Evolutionary conservation across 2,329 filamentous ascomycete species (phyloP), one percentile per base, ranked within the genome.

Genomic region (Camptophora hylomeconis): DNA sequence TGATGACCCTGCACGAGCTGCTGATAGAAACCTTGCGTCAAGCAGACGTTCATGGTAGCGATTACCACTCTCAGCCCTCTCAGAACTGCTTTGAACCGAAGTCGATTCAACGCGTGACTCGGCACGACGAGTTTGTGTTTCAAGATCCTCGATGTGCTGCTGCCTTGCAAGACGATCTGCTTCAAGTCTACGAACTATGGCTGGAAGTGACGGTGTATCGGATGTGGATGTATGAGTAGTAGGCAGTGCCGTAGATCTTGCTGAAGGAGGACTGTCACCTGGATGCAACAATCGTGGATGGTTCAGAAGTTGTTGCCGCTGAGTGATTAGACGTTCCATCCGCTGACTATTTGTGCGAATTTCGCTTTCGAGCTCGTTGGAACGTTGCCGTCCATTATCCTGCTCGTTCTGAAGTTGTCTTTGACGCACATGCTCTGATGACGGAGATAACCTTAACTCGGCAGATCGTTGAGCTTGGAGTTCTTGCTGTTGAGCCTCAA

Each of bases 61-160:
- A 18, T 26, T 24, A 15, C 16, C 16, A 10, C 10, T 17, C 12
- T n/a, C 18, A 11, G 21, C n/a, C 14, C 21, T n/a, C 13, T 31
- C 29, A 23, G 26, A 17, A 22, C 21, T 31, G 13, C 18, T 31
- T 15, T 31, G 29, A 5, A 21, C n/a, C 10, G 35, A 30, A 4
- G 41, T 39, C 7, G 32, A 29, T n/a, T 36, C 36, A 9, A 44
- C 38, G 7, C 38, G 32, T 16, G 37, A 35, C 27, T 44, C 41
- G 20, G 41, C 41, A 16, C 37, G 30, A 17, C 41, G 39, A 12
- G 38, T 32, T 32, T 44, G 39, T 19, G 28, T 30, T 21, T 42
- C 31, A 3, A 44, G 29, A 9, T 41, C 30, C 20, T 39, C 33
- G 15, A 44, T 34, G 20, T 36, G 36, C 3, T 35, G 35, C 5